Evolutionary conservation across 345 rosid genomes (phyloP), one percentile per base, ranked within the genome.

Genomic region (Hirschfeldia incana): DNA sequence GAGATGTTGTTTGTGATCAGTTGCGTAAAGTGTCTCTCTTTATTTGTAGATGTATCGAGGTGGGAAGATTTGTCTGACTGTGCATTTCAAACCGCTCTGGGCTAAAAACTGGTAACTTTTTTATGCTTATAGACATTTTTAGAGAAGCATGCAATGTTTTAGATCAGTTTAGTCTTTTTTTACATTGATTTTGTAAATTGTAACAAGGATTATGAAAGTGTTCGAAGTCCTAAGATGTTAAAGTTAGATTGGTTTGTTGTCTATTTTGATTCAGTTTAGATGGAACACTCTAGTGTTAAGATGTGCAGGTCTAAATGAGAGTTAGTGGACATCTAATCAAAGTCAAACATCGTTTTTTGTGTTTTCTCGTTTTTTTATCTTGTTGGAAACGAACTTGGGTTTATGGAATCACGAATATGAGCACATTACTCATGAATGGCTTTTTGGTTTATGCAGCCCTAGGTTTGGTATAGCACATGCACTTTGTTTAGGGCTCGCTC

Each of bases 71-170:
- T 94, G 98, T 77, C 79, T 94, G 85, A 94, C 98, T 13, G 88
- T 94, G 76, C 98, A 94, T 83, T 94, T 94, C 86, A 92, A 94
- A 90, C 98, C 98, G 4, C 98, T 94, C 49, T 94, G 98, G 98
- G 98, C 97, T 7, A 94, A 94, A 80, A 94, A 94, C 79, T 86
- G 97, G 98, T 94, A 87, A 21, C 9, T 30, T 79, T 36, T 3
- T 12, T 7, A 5, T 21, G 42, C 53, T 70, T 65, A 7, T 67
- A 2, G n/a, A 7, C 78, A 34, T 61, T 67, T 46, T 60, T 4
- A 32, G 30, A 73, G 34, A 34, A 73, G 65, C 58, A 78, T 10
- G 32, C 21, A 16, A 16, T 30, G 10, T 29, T 72, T 72, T 60
- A 8, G 17, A 69, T 42, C 36, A 69, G 51, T 33, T 26, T 57